Conservation (phyloP, 805 yeast species). For the Sporopachydermia lactativora region DNA sequence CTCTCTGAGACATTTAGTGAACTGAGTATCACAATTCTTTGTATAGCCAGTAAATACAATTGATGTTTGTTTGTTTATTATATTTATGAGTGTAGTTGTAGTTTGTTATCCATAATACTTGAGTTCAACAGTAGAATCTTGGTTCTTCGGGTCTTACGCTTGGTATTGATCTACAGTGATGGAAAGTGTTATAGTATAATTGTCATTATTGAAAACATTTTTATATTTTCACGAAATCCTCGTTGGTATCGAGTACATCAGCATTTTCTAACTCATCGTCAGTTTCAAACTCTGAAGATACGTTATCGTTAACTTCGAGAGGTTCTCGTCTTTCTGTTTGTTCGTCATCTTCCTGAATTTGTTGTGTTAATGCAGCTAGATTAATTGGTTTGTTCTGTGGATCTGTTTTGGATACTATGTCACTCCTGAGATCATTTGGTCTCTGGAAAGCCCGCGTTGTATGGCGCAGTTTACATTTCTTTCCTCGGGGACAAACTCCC, state of each 20-base stretch:
- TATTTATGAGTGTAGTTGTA: too few species aligned
- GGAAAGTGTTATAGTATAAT: too few species aligned
- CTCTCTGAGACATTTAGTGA: conserved; percentile 22
- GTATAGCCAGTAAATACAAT: too few species aligned
- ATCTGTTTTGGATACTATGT: too few species aligned
- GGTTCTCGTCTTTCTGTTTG: conserved; percentile 11
- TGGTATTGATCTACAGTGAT: too few species aligned
- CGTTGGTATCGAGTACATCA: not conserved
- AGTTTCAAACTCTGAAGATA: conserved; percentile 1
- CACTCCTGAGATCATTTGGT: conserved; percentile 11
- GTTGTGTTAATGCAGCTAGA: conserved; percentile 6
- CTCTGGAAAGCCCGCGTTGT: conserved; percentile 17
- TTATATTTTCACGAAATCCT: not conserved
- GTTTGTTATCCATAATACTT: conserved; percentile 2
- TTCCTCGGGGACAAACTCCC: conserved; percentile 43
- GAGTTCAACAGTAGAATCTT: not conserved
- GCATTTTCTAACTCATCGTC: not conserved
- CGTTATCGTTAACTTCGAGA: conserved; percentile 4
- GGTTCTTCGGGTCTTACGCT: not conserved
- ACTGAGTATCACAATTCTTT: too few species aligned
- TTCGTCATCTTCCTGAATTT: conserved; percentile 6
- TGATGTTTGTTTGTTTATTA: too few species aligned
- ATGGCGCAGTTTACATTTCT: conserved; percentile 40
- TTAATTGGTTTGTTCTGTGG: conserved; percentile 13
- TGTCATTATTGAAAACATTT: not conserved